phyloP scores from a whole-genome alignment of 257 asterid species.

The Fraxinus pennsylvanica region DNA sequence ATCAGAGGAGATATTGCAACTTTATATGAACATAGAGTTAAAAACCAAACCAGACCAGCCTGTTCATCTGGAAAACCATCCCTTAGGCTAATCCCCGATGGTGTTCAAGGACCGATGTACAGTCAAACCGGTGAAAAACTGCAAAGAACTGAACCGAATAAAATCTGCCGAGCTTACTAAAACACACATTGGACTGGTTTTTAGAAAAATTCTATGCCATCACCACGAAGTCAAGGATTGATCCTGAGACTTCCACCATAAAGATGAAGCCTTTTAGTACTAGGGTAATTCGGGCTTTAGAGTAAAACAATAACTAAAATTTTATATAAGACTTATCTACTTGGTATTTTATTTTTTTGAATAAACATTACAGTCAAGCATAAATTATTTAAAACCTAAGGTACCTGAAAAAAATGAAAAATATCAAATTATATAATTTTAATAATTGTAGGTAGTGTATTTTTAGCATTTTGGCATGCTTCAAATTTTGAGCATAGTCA shows the following conservation, averaged over 20 bases:
- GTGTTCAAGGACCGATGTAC: not conserved
- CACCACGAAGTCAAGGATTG: not conserved
- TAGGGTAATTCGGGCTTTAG: not conserved
- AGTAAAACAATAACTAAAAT: not conserved
- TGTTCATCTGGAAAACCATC: not conserved
- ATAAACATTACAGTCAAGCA: too few species aligned
- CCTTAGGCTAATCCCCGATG: not conserved
- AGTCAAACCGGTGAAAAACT: not conserved
- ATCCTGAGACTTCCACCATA: not conserved
- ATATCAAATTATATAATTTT: too few species aligned
- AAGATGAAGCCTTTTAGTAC: not conserved
- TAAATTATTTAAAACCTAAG: too few species aligned
- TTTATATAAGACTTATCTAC: too few species aligned
- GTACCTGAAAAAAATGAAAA: too few species aligned
- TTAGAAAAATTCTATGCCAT: not conserved
- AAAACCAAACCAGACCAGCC: not conserved
- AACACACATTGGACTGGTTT: not conserved
- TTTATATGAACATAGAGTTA: not conserved
- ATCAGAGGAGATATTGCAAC: not conserved
- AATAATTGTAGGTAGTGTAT: not conserved
- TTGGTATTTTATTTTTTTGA: too few species aligned
- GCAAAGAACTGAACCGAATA: not conserved
- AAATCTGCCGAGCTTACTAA: not conserved
- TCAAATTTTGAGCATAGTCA: not conserved
- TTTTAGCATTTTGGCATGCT: not conserved